These are phyloP conservation scores for Termitomyces sp. DNA, from an alignment of 768 basidiomycete genomes.

Conservation along the genomic window DNA sequence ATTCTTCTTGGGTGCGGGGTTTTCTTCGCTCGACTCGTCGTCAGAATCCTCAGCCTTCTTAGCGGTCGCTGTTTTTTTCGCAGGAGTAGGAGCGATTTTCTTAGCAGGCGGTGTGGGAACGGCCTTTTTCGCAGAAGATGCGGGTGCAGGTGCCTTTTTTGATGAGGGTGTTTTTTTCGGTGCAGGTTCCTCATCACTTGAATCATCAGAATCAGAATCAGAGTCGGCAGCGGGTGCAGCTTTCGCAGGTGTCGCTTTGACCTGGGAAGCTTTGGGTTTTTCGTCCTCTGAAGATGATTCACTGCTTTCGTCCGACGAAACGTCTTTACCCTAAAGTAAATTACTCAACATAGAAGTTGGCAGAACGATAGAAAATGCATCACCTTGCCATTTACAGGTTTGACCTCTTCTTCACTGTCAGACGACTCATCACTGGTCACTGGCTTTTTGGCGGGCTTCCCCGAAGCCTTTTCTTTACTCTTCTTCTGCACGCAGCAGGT, in stretches of 20 bases:
- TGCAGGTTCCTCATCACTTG: constrained; percentile 21
- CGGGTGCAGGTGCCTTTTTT: constrained; percentile 2
- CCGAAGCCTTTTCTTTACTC: constrained; percentile 16
- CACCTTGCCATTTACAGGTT: constrained; percentile 27
- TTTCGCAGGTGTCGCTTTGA: constrained; percentile 32
- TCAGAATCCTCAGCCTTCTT: constrained; percentile 11
- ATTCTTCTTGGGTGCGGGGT: constrained; percentile 8
- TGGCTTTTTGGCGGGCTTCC: constrained; percentile 20
- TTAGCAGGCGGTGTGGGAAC: background rate
- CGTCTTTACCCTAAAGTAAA: constrained; percentile 20
- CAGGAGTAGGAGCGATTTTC: constrained; percentile 1
- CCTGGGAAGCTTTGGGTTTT: constrained; percentile 49
- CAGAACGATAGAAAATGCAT: constrained; percentile 6
- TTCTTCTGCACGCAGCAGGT: constrained; percentile 14
- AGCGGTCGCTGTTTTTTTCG: background rate
- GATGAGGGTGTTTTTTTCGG: constrained; percentile 18
- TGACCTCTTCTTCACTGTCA: constrained; percentile 23
- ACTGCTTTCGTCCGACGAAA: constrained; percentile 39
- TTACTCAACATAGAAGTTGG: background rate
- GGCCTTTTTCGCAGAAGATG: background rate
- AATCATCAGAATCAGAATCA: constrained; percentile 20
- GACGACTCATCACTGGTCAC: constrained; percentile 24
- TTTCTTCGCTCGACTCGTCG: constrained; percentile 5
- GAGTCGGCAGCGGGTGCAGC: constrained; percentile 27
- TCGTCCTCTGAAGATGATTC: constrained; percentile 47